phyloP scores from a whole-genome alignment of 179 eudicot species.

The Pouteria campechiana region DNA sequence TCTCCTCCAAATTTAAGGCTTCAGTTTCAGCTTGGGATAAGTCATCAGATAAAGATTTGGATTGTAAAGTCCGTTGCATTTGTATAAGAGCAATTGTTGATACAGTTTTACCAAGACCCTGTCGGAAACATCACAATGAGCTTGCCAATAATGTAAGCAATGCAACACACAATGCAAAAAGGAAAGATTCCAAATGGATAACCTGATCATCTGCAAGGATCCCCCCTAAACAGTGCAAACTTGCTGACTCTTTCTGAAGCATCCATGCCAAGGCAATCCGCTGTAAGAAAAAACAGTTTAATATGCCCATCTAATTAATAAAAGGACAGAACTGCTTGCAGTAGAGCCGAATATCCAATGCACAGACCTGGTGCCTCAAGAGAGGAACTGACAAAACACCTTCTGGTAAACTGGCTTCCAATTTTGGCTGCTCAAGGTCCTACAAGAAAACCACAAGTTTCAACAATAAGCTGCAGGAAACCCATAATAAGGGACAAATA shows the following conservation, averaged over 20 bases:
- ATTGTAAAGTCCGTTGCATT: constrained; percentile 44
- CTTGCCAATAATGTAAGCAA: constrained; percentile 1
- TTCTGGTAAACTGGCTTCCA: constrained; percentile 57
- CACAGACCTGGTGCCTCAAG: constrained; percentile 87
- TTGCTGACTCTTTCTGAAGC: constrained; percentile 75
- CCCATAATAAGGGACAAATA: too few relatives aligned
- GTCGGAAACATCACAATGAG: constrained; percentile 10
- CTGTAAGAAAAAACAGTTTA: constrained; percentile 23
- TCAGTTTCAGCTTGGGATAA: constrained; percentile 26
- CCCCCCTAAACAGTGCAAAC: constrained; percentile 77
- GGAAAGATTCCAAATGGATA: neutral
- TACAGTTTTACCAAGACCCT: constrained; percentile 98
- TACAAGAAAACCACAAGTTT: too few relatives aligned
- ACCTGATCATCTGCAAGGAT: constrained; percentile 99
- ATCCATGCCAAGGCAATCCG: constrained; percentile 97
- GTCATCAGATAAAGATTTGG: constrained; percentile 38
- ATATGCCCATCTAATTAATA: too few relatives aligned
- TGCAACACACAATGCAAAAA: constrained; percentile 2
- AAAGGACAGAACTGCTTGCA: too few relatives aligned
- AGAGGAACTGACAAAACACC: constrained; percentile 79
- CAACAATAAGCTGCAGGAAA: too few relatives aligned
- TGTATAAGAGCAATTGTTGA: constrained; percentile 88
- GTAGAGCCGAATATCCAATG: neutral
- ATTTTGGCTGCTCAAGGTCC: constrained; percentile 77
- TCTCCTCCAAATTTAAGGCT: constrained; percentile 71